Conservation (phyloP, 2,329 filamentous ascomycete species). For the Botrytis squamosa region DNA sequence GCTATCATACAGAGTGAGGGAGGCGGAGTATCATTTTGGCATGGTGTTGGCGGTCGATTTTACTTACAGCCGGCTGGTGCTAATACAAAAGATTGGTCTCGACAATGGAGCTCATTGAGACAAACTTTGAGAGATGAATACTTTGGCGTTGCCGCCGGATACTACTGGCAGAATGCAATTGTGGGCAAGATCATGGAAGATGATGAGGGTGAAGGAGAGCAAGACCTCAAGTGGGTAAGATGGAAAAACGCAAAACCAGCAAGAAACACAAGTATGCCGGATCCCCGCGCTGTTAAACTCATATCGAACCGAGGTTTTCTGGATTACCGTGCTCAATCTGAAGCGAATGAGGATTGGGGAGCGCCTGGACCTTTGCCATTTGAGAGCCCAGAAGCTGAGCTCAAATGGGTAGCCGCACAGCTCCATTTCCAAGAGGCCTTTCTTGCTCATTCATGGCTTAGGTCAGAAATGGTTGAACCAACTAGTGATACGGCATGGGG, state of each 20-base stretch:
- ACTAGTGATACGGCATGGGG: slow-evolving; percentile 16
- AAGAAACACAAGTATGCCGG: background rate
- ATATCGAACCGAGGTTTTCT: background rate
- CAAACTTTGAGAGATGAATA: background rate
- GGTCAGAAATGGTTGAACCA: slow-evolving; percentile 5
- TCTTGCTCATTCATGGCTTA: background rate
- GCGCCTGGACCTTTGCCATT: slow-evolving; percentile 20
- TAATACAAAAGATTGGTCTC: background rate
- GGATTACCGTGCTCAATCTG: background rate
- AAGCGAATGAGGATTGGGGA: slow-evolving; percentile 5
- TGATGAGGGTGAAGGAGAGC: slow-evolving; percentile 18
- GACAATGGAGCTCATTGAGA: slow-evolving; percentile 29
- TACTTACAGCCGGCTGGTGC: slow-evolving; percentile 20
- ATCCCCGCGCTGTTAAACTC: background rate
- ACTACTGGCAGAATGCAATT: slow-evolving; percentile 32
- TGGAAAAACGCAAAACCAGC: slow-evolving; percentile 13
- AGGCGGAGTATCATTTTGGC: slow-evolving; percentile 36
- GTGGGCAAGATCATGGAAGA: slow-evolving; percentile 15
- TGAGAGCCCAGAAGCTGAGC: slow-evolving; percentile 6
- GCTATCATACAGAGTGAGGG: slow-evolving; percentile 36
- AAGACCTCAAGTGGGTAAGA: slow-evolving; percentile 16
- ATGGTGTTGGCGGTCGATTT: slow-evolving; percentile 30
- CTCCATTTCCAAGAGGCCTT: slow-evolving; percentile 1
- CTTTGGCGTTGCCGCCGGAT: slow-evolving; percentile 24
- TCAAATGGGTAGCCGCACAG: slow-evolving; percentile 19